Percentiles rank a stretch among this genome's conserved stretches.
Evolutionary conservation across 2,329 filamentous ascomycete genomes (phyloP).

Genomic region (Didymosphaeria variabile): DNA sequence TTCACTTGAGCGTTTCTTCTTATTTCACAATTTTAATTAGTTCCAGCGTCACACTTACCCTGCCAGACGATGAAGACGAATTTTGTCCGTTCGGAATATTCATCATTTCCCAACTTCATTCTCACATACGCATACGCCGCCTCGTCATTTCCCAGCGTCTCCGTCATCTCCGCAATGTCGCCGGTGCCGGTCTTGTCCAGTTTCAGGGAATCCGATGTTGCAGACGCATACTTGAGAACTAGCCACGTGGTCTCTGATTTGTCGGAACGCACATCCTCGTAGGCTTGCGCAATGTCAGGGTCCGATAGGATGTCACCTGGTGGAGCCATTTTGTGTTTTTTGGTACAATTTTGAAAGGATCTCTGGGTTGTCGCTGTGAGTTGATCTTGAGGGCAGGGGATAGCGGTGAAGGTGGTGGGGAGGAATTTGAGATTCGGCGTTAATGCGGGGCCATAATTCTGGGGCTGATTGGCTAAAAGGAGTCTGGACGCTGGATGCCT

Average conservation of each 20-base stretch:
- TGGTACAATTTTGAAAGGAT: neutral
- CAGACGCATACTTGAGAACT: conserved; percentile 67
- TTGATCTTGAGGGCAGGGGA: conserved; percentile 2
- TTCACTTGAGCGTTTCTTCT: neutral
- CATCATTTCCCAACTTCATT: conserved; percentile 74
- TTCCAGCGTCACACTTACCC: conserved; percentile 55
- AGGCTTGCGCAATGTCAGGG: conserved; percentile 69
- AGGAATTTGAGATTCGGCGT: conserved; percentile 15
- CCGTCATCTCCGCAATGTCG: conserved; percentile 67
- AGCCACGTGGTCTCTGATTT: conserved; percentile 73
- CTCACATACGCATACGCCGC: conserved; percentile 70
- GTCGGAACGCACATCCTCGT: conserved; percentile 73
- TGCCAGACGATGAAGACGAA: conserved; percentile 75
- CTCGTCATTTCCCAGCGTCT: conserved; percentile 64
- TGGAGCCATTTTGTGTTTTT: conserved; percentile 33
- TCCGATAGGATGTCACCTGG: conserved; percentile 43
- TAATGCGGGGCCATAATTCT: conserved; percentile 12
- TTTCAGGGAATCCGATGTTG: conserved; percentile 64
- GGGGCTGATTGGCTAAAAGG: conserved; percentile 5
- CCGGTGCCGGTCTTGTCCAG: conserved; percentile 68
- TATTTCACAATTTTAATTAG: neutral
- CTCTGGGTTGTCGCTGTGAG: neutral
- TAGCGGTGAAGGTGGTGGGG: conserved; percentile 8
- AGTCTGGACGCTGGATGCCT: neutral
- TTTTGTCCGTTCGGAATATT: conserved; percentile 73